Percentiles rank a stretch among this genome's conserved stretches.
phyloP scores from a whole-genome alignment of 1,284 basidiomycete species.

The Ceratobasidium sp. region DNA sequence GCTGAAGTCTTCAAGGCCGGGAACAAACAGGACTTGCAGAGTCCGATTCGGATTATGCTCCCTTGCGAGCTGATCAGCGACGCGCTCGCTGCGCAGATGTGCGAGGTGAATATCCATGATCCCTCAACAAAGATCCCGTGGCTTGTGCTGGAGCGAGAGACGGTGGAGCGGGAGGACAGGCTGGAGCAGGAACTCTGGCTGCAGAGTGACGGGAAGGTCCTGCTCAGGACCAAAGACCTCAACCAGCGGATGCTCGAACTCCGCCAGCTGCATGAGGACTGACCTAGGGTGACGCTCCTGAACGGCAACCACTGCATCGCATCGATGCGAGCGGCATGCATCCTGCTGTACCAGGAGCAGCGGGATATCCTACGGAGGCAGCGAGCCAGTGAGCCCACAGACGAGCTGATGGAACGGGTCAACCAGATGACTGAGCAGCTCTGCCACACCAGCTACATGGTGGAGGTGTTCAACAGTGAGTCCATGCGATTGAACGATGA shows the following conservation, averaged over 20 bases:
- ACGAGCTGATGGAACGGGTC: not conserved
- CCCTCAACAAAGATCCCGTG: not conserved
- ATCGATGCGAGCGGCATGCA: not conserved
- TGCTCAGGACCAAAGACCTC: not conserved
- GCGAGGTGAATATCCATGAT: not conserved
- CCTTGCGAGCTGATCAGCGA: not conserved
- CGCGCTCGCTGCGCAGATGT: not conserved
- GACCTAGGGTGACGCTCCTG: not conserved
- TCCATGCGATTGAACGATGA: too few relatives aligned
- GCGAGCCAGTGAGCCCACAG: not conserved
- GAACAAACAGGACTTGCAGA: not conserved
- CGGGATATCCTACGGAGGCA: not conserved
- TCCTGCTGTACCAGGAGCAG: not conserved
- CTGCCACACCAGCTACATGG: not conserved
- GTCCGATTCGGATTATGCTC: not conserved
- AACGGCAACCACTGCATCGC: slow-evolving; percentile 17
- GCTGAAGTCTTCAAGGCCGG: not conserved
- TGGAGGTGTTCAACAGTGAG: not conserved
- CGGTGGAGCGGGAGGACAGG: not conserved
- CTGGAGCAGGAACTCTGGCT: not conserved
- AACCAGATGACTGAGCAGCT: not conserved
- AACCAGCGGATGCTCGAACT: not conserved
- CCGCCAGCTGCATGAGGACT: not conserved
- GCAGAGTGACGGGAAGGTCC: not conserved
- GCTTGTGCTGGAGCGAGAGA: not conserved